phyloP scores from a whole-genome alignment of 2,329 filamentous ascomycete species.

The Zopfia rhizophila region DNA sequence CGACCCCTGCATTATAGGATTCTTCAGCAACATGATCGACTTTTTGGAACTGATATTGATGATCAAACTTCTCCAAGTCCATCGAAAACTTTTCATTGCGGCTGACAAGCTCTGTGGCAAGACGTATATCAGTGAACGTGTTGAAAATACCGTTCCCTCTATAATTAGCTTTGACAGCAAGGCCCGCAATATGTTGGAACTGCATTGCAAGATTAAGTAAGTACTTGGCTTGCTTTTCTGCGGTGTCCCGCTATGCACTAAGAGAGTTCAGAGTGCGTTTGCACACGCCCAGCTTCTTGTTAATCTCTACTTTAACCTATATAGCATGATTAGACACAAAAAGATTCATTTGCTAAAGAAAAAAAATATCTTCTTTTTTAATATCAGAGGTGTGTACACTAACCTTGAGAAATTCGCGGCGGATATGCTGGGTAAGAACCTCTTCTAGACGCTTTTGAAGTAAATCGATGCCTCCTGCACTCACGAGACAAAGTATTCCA shows the following conservation, averaged over 20 bases:
- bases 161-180: constrained; percentile 52
- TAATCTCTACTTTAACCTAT: constrained; percentile 51
- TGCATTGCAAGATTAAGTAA: constrained; percentile 52
- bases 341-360: background rate
- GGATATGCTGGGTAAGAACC: constrained; percentile 54
- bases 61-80: constrained; percentile 49
- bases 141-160: constrained; percentile 45
- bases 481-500: constrained; percentile 50
- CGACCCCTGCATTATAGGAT: too few species aligned
- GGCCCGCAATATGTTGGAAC: constrained; percentile 50
- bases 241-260: constrained; percentile 45
- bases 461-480: too few species aligned
- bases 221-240: constrained; percentile 48
- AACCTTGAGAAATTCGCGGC: constrained; percentile 58
- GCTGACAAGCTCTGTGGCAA: constrained; percentile 48
- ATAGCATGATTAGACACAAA: background rate
- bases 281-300: constrained; percentile 39
- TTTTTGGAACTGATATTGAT: too few species aligned
- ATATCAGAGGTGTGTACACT: too few species aligned
- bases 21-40: too few species aligned
- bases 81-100: constrained; percentile 35
- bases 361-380: too few species aligned
- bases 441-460: too few species aligned
- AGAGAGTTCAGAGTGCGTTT: constrained; percentile 41
- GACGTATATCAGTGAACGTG: constrained; percentile 35